Evolutionary conservation across 192 early-diverging fungal species (phyloP).

Genomic region (Piromyces finnis): DNA sequence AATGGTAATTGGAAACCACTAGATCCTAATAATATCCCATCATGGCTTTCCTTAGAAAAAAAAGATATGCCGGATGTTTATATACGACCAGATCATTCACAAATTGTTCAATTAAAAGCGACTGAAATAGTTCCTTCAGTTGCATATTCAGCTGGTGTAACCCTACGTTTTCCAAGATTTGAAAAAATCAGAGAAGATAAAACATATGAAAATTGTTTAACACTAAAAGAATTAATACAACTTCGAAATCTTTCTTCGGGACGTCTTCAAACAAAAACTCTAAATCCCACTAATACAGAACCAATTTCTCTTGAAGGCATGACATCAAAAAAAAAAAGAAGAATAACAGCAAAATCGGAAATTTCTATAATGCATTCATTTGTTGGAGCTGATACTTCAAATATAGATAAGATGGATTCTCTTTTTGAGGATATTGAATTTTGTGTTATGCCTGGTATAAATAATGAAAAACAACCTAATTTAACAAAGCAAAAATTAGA

Average conservation of each 20-base stretch:
- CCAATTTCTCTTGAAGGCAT: background rate
- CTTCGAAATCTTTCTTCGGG: background rate
- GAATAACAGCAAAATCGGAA: background rate
- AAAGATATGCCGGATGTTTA: constrained; percentile 58
- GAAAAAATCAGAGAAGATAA: constrained; percentile 49
- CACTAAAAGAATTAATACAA: background rate
- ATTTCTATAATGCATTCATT: constrained; percentile 8
- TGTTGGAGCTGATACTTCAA: constrained; percentile 15
- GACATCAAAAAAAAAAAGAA: background rate
- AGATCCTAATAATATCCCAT: constrained; percentile 17
- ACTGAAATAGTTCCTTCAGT: constrained; percentile 37
- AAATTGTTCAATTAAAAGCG: constrained; percentile 48
- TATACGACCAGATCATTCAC: constrained; percentile 33
- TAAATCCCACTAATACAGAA: background rate
- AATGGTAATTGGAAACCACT: constrained; percentile 18
- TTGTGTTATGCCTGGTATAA: constrained; percentile 23
- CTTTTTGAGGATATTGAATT: constrained; percentile 45
- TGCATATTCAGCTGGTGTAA: constrained; percentile 34
- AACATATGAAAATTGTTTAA: background rate
- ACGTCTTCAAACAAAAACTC: constrained; percentile 1
- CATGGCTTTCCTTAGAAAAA: constrained; percentile 24
- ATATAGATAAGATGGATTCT: constrained; percentile 14
- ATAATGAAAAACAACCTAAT: constrained; percentile 12
- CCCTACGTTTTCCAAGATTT: constrained; percentile 64
- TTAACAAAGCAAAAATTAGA: constrained; percentile 33